phyloP scores from a whole-genome alignment of 1,139 yeast genomes.

The Geotrichum cucujoidarum region DNA sequence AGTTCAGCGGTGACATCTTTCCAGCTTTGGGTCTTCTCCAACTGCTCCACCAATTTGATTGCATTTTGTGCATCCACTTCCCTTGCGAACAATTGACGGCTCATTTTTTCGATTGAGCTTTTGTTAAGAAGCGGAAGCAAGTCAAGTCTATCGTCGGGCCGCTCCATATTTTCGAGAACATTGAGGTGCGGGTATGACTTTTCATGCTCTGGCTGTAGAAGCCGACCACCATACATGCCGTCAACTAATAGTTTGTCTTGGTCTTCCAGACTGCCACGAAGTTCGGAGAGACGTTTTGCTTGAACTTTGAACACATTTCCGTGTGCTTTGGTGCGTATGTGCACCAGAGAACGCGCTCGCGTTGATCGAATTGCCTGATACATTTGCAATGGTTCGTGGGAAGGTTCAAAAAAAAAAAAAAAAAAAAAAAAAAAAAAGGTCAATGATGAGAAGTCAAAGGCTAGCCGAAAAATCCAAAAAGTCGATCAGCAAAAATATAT shows the following conservation, averaged over 20 bases:
- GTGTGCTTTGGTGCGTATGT: background rate
- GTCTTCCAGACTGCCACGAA: constrained; percentile 4
- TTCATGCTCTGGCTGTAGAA: constrained; percentile 14
- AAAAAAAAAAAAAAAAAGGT: no score
- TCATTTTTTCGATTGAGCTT: background rate
- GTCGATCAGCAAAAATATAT: no score
- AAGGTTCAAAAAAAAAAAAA: no score
- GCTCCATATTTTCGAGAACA: constrained; percentile 15
- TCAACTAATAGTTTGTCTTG: constrained; percentile 8
- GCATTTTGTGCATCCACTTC: constrained; percentile 13
- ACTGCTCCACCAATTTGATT: constrained; percentile 6
- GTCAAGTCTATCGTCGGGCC: constrained; percentile 14
- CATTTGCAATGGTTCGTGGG: no score
- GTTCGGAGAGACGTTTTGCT: background rate
- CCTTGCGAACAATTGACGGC: constrained; percentile 8
- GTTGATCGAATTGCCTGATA: background rate
- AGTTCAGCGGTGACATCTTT: constrained; percentile 21
- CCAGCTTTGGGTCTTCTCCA: constrained; percentile 12
- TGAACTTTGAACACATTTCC: background rate
- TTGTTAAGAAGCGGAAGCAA: constrained; percentile 8
- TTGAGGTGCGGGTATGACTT: constrained; percentile 15
- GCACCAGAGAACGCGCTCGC: background rate
- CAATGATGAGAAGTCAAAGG: no score
- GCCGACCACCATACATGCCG: constrained; percentile 20
- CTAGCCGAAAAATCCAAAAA: no score